Evolutionary conservation across 2,329 filamentous ascomycete genomes (phyloP), one percentile per base, ranked within the genome.

Genomic region (Stemphylium lycopersici): DNA sequence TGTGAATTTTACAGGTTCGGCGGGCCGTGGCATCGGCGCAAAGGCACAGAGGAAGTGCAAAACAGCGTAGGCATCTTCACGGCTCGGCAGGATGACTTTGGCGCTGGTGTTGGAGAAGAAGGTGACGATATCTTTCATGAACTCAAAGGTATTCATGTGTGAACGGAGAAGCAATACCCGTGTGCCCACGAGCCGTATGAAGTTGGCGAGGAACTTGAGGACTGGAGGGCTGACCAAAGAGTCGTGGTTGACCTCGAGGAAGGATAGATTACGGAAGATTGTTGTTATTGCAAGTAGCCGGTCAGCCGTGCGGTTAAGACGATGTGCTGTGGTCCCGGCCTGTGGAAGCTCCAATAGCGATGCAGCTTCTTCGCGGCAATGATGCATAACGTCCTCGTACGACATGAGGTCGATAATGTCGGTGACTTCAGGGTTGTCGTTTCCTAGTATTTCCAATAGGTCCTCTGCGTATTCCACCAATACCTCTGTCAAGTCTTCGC

Each of bases 61-160:
- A 6, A 98, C 81, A 67, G 90, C 91, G 34, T 91, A 80, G 0
- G 93, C 93, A 71, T 98, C 93, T 69, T 98, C 93, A 59, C 90
- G 88, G 16, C 89, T 89, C 1, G 92, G 89, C 34, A 99, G 81
- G 69, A 93, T 89, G 47, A 98, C 84, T 8, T 86, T 84, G 41
- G 90, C 86, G 6, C 92, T 87, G 42, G 96, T 86, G 73, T 99
- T 98, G 52, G 93, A 97, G 49, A 99, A 81, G 62, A 96, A 87
- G 13, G 91, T 88, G 53, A 98, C 86, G 26, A 92, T 81, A 73
- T 99, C 95, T 77, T 99, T 99, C 90, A 97, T 96, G 67, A 98
- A 93, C 75, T 99, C 95, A 62, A 97, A 80, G 0, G 90, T 95
- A 75, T 97, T 96, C 68, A 84, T 82, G 62, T 95, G 84, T 3